Evolutionary conservation across 2,329 filamentous ascomycete species (phyloP).

Genomic region (Curvularia lunata): DNA sequence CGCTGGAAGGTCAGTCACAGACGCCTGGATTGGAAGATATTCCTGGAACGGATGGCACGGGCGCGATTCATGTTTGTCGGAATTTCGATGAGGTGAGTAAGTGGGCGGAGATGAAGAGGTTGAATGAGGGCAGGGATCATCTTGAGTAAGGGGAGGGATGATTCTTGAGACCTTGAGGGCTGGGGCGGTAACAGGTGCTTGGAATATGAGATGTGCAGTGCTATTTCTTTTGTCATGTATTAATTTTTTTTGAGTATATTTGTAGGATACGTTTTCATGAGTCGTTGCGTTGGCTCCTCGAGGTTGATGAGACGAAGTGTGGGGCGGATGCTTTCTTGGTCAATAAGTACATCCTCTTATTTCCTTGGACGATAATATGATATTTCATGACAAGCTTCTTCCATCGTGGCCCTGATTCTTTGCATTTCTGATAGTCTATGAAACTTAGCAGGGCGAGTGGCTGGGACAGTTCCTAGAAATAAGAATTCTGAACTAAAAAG

Average conservation of each 20-base stretch:
- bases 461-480: too few species aligned
- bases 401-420: too few species aligned
- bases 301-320: not conserved
- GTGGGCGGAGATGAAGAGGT: conserved; percentile 1
- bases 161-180: too few species aligned
- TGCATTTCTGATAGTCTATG: too few species aligned
- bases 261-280: not conserved
- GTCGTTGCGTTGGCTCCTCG: not conserved
- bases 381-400: not conserved
- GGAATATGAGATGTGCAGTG: not conserved
- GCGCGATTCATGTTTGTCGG: conserved; percentile 27
- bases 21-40: conserved; percentile 10
- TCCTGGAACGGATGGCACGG: conserved; percentile 27
- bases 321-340: not conserved
- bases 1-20: conserved; percentile 32
- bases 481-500: too few species aligned
- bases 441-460: too few species aligned
- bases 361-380: not conserved
- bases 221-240: not conserved
- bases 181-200: not conserved
- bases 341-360: not conserved
- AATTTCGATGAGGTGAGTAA: conserved; percentile 24
- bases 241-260: not conserved
- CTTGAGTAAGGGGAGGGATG: not conserved
- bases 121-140: conserved; percentile 3